Evolutionary conservation across 495 filamentous ascomycete species (phyloP), one percentile per base, ranked within the genome.

Genomic region (Monascus purpureus): DNA sequence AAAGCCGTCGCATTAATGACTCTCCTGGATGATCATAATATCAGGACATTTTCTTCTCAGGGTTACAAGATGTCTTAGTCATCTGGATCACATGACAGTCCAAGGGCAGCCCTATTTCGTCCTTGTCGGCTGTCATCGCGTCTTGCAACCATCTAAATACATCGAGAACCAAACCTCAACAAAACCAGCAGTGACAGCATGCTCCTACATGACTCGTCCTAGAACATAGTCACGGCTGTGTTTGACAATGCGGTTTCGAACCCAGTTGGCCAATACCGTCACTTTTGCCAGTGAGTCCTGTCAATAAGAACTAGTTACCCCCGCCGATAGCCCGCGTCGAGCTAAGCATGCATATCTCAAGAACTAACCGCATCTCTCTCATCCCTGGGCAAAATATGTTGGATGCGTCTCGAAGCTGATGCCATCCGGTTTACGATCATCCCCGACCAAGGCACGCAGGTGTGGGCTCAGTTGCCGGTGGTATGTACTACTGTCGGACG

Each of bases 351-450:
- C 3, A 1, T 2, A 25, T 16, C 4, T 6, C 28, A 43, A 94
- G 87, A 92, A 55, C 65, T 97, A 38, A 76, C 75, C 2, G 79
- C 80, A 6, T 93, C 87, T 3, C 68, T 96, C 34, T 75, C 75
- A 30, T 86, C 85, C 5, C 65, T 96, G 20, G 85, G 87, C 35
- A 88, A 90, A 52, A 72, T 92, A 41, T 90, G 86, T 25, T 96
- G 92, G 90, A 67, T 96, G 29, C 80, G 84, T 27, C 75, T 97
- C 16, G 80, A 87, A 55, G 66, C 82, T 51, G 74, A 87, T 31
- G 73, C 77, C 13, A 71, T 93, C 35, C 85, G 84, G 42, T 93
- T 97, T 63, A 95, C 92, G 35, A 80, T 93, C 49, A 86, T 94
- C 40, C 84, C 86, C 4, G 86, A 94, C 41, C 75, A 80, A 44